These are phyloP conservation scores for Alternaria rosae DNA, from an alignment of 2,329 filamentous ascomycete species.

Conservation along the genomic window DNA sequence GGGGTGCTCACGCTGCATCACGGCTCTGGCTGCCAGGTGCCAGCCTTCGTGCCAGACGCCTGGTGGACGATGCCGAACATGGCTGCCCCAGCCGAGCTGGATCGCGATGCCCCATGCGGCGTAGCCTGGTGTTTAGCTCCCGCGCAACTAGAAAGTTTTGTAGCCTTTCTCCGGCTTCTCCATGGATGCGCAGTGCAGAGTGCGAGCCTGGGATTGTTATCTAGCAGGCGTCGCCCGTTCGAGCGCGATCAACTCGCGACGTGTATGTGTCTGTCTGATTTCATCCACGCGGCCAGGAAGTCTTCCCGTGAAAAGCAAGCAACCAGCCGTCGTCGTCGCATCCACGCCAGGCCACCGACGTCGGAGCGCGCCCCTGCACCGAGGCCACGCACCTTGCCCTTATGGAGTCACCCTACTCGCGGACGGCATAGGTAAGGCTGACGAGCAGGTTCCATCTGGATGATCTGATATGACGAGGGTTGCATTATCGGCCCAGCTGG, in stretches of 20 bases:
- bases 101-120: constrained; percentile 16
- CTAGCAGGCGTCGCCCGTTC: not conserved
- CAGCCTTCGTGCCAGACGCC: constrained; percentile 16
- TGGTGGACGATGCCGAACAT: constrained; percentile 25
- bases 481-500: constrained; percentile 1
- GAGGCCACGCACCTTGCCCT: constrained; percentile 27
- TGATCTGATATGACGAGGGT: constrained; percentile 7
- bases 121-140: constrained; percentile 26
- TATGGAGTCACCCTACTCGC: constrained; percentile 20
- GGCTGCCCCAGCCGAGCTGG: constrained; percentile 29
- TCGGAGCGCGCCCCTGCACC: constrained; percentile 29
- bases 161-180: constrained; percentile 46
- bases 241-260: not conserved
- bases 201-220: not conserved
- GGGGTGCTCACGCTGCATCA: constrained; percentile 28
- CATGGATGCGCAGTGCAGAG: constrained; percentile 22
- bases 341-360: constrained; percentile 16
- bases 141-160: constrained; percentile 25
- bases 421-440: constrained; percentile 20
- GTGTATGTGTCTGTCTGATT: not conserved
- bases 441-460: constrained; percentile 15
- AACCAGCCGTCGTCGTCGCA: not conserved
- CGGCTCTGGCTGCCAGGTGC: constrained; percentile 13
- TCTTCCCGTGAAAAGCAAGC: not conserved
- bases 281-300: not conserved